Conservation (phyloP, 306 rosid genomes). For the Vicia sativa region DNA sequence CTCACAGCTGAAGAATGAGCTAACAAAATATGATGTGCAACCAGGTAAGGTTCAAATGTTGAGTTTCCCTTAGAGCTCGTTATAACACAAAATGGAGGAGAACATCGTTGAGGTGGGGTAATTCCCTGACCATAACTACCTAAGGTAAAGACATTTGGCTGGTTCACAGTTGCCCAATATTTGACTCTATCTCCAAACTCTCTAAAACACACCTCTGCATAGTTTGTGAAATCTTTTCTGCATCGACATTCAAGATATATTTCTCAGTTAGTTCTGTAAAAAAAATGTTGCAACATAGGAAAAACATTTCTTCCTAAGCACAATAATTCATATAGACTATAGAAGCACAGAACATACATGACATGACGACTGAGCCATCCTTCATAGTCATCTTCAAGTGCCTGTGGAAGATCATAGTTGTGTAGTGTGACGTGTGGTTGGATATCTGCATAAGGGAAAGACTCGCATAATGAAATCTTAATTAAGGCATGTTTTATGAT, state of each 20-base stretch:
- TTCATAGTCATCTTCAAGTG: conserved; percentile 80
- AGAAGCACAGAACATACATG: conserved; percentile 46
- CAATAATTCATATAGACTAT: neutral
- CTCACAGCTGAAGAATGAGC: conserved; percentile 69
- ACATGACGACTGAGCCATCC: conserved; percentile 72
- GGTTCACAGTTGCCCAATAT: conserved; percentile 67
- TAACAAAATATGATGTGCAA: conserved; percentile 60
- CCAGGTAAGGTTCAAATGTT: conserved; percentile 66
- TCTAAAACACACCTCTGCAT: conserved; percentile 71
- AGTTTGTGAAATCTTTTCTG: conserved; percentile 71
- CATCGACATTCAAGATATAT: conserved; percentile 39
- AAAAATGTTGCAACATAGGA: neutral
- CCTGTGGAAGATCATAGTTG: conserved; percentile 66
- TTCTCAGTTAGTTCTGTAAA: neutral
- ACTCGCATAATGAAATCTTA: no score
- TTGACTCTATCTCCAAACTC: conserved; percentile 78
- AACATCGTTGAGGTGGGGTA: conserved; percentile 62
- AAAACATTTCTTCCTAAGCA: neutral
- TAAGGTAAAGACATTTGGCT: conserved; percentile 49
- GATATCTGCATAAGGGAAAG: conserved; percentile 51
- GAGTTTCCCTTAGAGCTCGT: conserved; percentile 61
- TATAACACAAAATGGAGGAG: conserved; percentile 52
- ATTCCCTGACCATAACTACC: conserved; percentile 60
- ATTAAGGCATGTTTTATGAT: no score
- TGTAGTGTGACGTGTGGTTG: conserved; percentile 73